Evolutionary conservation across 2,329 filamentous ascomycete species (phyloP), one percentile per base, ranked within the genome.

Genomic region (Alternaria sp.): DNA sequence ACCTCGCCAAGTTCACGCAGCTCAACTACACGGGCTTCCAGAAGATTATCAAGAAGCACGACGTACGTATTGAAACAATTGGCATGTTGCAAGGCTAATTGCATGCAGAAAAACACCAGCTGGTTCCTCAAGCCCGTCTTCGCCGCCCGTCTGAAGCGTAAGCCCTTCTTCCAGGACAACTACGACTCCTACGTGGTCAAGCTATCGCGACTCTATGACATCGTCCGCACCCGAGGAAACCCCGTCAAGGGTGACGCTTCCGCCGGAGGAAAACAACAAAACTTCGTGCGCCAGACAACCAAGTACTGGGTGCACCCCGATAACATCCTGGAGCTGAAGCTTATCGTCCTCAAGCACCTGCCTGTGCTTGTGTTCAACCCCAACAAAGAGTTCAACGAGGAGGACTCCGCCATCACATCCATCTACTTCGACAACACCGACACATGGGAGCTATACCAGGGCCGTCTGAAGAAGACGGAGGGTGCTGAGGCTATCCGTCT

Each of bases 21-120:
- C 83, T 99, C 76, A 99, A 99, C 81, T 99, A 99, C 77, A 98
- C 94, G 0, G 95, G 95, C 5, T 99, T 99, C 78, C 96, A 97
- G 84, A 99, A 99, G 85, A 99, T 99, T 66, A 97, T 99, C 81
- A 99, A 99, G 86, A 99, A 99, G 85, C 95, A 99, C 79, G 95
- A 97, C 82, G 92, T 94, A 80, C 70, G 91, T 51, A 22, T 36
- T 5, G 5, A 7, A 43, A 32, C 72, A 61, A 22, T 9, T n/a
- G 6, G 3, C 20, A 16, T 9, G 53, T 39, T 51, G 54, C 16
- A 34, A 51, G 36, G 56, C 73, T 75, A 61, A 77, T 42, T 11
- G 9, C 16, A 34, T 43, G 20, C 73, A 95, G 91, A 99, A 99
- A 92, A 86, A 91, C 84, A 99, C 95, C 0, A 86, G 89, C 62